Conservation (phyloP, 2,329 filamentous ascomycete species). For the Aspergillus fructus region DNA sequence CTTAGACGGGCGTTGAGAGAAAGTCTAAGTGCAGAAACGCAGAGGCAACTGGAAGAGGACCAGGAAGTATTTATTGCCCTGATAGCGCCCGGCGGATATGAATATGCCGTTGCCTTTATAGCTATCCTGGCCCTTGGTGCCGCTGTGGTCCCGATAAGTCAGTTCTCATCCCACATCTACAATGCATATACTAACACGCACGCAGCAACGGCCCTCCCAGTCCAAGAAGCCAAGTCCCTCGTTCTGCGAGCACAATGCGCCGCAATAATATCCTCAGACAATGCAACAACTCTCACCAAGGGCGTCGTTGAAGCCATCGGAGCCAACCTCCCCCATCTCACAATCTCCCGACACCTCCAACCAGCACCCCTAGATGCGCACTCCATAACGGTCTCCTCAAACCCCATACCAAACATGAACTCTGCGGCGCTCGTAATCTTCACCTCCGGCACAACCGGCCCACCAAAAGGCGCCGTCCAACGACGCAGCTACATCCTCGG, state of each 20-base stretch:
- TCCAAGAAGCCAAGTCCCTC: constrained; percentile 35
- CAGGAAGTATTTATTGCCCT: constrained; percentile 36
- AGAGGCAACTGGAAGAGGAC: constrained; percentile 23
- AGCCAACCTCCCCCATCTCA: not conserved
- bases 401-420: constrained; percentile 30
- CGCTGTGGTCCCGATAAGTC: constrained; percentile 36
- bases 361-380: not conserved
- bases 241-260: constrained; percentile 23
- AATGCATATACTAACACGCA: not conserved
- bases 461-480: constrained; percentile 40
- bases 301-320: not conserved
- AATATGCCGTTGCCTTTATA: constrained; percentile 37
- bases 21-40: constrained; percentile 14
- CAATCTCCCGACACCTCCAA: not conserved
- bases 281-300: constrained; percentile 9
- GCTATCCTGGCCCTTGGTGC: constrained; percentile 35
- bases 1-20: constrained; percentile 25
- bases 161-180: not conserved
- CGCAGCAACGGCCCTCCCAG: constrained; percentile 25
- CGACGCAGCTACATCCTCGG: constrained; percentile 35
- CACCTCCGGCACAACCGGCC: constrained; percentile 38
- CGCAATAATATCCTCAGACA: constrained; percentile 24
- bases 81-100: constrained; percentile 36
- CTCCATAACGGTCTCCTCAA: constrained; percentile 29
- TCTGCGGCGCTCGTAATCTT: constrained; percentile 36